A percentile compares a stretch with the other conserved stretches of the same genome.
Conservation (phyloP, 73 alveolate species). For the Uronychia setigera region DNA sequence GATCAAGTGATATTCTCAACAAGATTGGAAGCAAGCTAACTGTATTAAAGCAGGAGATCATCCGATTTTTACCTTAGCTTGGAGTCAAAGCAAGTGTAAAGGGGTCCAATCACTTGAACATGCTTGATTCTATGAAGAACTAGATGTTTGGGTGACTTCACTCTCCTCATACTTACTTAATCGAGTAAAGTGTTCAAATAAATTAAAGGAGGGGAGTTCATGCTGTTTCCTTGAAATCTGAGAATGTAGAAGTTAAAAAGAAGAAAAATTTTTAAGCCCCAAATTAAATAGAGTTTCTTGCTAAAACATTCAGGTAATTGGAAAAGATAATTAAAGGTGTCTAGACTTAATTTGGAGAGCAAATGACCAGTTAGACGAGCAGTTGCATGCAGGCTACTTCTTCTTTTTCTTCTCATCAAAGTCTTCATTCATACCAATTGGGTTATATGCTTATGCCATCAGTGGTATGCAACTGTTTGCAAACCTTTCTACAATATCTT, state of each 20-base stretch:
- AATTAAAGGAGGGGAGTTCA: neutral
- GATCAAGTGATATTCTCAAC: neutral
- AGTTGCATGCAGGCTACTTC: conserved; percentile 56
- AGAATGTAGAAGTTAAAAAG: neutral
- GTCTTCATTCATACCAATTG: conserved; percentile 17
- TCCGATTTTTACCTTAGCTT: too few relatives aligned
- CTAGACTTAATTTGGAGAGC: neutral
- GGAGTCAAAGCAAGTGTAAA: neutral
- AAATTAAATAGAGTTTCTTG: too few relatives aligned
- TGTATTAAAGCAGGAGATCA: neutral
- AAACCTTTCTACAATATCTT: too few relatives aligned
- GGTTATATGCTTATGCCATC: conserved; percentile 29
- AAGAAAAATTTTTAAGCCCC: too few relatives aligned
- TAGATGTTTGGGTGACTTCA: neutral
- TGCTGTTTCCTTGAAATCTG: neutral
- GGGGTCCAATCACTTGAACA: neutral
- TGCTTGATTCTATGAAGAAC: neutral
- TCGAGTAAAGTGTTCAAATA: neutral
- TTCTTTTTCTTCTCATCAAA: conserved; percentile 37
- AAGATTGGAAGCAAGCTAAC: neutral
- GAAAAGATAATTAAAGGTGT: too few relatives aligned
- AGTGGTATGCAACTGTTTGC: too few relatives aligned
- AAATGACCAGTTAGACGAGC: conserved; percentile 42
- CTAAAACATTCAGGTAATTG: too few relatives aligned
- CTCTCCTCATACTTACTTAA: neutral